Percentiles rank a stretch among this genome's conserved stretches.
Conservation (phyloP, 495 filamentous ascomycete species). For the Aspergillus bridgeri region DNA sequence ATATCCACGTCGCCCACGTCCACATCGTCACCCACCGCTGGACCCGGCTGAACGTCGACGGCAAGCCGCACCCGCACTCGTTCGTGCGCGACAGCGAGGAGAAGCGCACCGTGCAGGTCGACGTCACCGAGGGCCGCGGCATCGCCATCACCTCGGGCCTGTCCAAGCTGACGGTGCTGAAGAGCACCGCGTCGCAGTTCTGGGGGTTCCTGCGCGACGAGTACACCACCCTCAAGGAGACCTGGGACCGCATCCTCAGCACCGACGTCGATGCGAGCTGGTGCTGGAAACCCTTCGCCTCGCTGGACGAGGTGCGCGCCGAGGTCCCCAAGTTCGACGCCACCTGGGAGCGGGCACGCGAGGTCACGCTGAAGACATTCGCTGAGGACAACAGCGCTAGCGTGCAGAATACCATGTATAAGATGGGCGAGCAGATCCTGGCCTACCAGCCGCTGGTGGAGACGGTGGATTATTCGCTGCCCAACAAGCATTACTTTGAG, state of each 20-base stretch:
- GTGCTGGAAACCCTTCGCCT: slow-evolving; percentile 72
- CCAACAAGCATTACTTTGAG: slow-evolving; percentile 99
- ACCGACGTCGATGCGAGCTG: slow-evolving; percentile 86
- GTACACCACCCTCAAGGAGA: slow-evolving; percentile 85
- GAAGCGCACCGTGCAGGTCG: slow-evolving; percentile 58
- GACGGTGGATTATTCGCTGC: slow-evolving; percentile 75
- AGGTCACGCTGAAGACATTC: slow-evolving; percentile 86
- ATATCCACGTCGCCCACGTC: slow-evolving; percentile 80
- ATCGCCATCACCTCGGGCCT: slow-evolving; percentile 72
- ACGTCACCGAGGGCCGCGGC: slow-evolving; percentile 54
- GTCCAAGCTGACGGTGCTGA: slow-evolving; percentile 78
- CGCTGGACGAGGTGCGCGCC: slow-evolving; percentile 63
- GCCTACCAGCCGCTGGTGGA: slow-evolving; percentile 67
- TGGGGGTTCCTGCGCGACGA: slow-evolving; percentile 90
- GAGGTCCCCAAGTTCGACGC: slow-evolving; percentile 66
- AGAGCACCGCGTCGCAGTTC: slow-evolving; percentile 96
- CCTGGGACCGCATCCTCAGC: slow-evolving; percentile 90
- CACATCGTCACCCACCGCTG: slow-evolving; percentile 82
- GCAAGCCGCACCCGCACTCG: slow-evolving; percentile 91
- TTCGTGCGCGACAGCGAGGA: slow-evolving; percentile 89
- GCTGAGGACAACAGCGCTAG: slow-evolving; percentile 88
- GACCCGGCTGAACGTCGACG: slow-evolving; percentile 85
- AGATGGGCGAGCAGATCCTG: slow-evolving; percentile 90
- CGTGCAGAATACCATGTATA: slow-evolving; percentile 97
- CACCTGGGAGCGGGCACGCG: slow-evolving; percentile 70